Conservation (phyloP, 2,329 filamentous ascomycete species). For the Aureobasidium melanogenum region DNA sequence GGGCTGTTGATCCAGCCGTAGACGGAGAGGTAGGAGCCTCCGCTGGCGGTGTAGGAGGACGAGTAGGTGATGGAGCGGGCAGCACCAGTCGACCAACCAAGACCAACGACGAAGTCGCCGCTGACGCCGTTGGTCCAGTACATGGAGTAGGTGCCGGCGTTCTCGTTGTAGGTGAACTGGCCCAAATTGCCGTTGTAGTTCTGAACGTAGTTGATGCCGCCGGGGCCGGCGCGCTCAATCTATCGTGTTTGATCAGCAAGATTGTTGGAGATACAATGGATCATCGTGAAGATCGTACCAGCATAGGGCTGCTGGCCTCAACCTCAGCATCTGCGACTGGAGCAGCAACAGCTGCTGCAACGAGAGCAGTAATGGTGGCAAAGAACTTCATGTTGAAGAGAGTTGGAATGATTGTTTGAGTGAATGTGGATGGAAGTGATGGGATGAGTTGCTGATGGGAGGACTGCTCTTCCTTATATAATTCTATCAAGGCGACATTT, state of each 20-base stretch:
- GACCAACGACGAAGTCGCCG: slow-evolving; percentile 17
- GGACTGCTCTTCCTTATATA: not conserved
- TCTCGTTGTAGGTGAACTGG: slow-evolving; percentile 12
- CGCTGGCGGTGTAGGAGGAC: slow-evolving; percentile 26
- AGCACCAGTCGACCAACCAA: slow-evolving; percentile 17
- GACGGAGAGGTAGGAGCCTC: slow-evolving; percentile 32
- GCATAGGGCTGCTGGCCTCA: not conserved
- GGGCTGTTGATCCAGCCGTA: slow-evolving; percentile 19
- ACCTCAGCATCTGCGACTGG: not conserved
- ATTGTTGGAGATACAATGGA: not conserved
- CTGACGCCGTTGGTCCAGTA: slow-evolving; percentile 13
- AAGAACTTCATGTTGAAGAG: not conserved
- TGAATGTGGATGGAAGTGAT: not conserved
- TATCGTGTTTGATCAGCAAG: not conserved
- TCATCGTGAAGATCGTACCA: not conserved
- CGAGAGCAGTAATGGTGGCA: not conserved
- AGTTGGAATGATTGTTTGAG: not conserved
- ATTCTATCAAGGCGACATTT: not conserved
- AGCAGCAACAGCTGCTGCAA: not conserved
- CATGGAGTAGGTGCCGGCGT: slow-evolving; percentile 17
- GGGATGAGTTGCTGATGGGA: not conserved
- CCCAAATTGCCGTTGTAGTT: not conserved
- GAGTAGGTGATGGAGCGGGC: slow-evolving; percentile 22
- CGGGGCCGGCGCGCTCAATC: not conserved
- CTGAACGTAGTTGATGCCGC: not conserved